These are phyloP conservation scores for Lepidium africanum DNA, from an alignment of 345 rosid genomes.

Conservation along the genomic window DNA sequence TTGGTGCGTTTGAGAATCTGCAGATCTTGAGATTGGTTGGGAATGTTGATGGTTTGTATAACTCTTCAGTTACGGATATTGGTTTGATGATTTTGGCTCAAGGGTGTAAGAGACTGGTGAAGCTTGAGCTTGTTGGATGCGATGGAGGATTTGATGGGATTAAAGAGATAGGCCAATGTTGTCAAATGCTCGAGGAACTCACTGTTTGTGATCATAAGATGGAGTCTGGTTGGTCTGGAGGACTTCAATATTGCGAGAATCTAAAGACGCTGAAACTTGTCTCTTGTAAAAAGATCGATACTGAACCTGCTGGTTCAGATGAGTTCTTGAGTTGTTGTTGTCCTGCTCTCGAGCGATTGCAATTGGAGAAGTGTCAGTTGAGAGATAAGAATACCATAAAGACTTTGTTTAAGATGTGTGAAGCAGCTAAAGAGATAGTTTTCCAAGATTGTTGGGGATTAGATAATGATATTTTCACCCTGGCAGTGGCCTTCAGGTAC, in stretches of 20 bases:
- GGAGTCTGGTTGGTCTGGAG: slow-evolving; percentile 94
- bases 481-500: slow-evolving; percentile 65
- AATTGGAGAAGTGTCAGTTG: slow-evolving; percentile 70
- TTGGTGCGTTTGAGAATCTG: slow-evolving; percentile 75
- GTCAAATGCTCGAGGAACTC: slow-evolving; percentile 94
- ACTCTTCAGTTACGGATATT: slow-evolving; percentile 67
- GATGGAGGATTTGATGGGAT: slow-evolving; percentile 93
- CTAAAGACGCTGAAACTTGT: slow-evolving; percentile 71
- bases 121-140: slow-evolving; percentile 84
- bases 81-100: slow-evolving; percentile 89
- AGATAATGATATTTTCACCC: slow-evolving; percentile 59
- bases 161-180: slow-evolving; percentile 87
- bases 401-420: slow-evolving; percentile 68
- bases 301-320: slow-evolving; percentile 48
- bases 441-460: slow-evolving; percentile 93
- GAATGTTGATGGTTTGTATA: slow-evolving; percentile 53
- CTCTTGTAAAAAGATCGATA: slow-evolving; percentile 71
- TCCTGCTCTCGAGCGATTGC: slow-evolving; percentile 72
- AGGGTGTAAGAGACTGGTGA: slow-evolving; percentile 83
- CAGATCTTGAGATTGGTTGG: slow-evolving; percentile 76
- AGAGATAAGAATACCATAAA: slow-evolving; percentile 50
- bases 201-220: slow-evolving; percentile 73
- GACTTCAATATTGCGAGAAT: slow-evolving; percentile 72
- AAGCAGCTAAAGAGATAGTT: slow-evolving; percentile 58
- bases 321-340: slow-evolving; percentile 47